Evolutionary conservation across 2,329 filamentous ascomycete genomes (phyloP), one percentile per base, ranked within the genome.

Genomic region (Colletotrichum lentis): DNA sequence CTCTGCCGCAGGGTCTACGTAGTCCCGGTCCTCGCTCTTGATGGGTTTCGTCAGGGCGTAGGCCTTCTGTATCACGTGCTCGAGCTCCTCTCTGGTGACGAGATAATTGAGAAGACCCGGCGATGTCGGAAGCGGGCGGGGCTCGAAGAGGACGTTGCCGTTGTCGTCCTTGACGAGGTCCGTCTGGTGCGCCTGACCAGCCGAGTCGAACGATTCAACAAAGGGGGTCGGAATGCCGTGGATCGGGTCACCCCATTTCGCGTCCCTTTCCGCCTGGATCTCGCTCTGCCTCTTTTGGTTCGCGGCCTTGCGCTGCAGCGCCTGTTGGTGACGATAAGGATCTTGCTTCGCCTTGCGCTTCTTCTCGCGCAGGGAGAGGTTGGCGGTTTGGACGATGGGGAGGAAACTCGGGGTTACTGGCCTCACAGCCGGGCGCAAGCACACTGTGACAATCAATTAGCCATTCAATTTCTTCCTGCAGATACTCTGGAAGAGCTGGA

Each of bases 201-300:
- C 89, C 11, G 85, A 87, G 75, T 93, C 90, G 73, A 97, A 89
- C 3, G 93, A 94, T 80, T 93, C 86, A 74, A 97, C 82, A 76
- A 97, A 97, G 37, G 94, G 87, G 18, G 96, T 97, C 44, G 86
- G 80, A 68, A 90, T 84, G 75, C 95, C 96, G 73, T 90, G 86
- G 71, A 99, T 84, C 1, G 94, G 92, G 78, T 96, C 88, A 58
- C 95, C 95, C 72, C 90, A 84, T 53, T 84, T 84, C 54, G 84
- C 84, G 67, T 87, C 83, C 67, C 92, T 88, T 76, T 89, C 83
- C 71, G 87, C 81, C 69, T 88, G 79, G 63, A 98, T 85, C 70
- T 89, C 88, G 70, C 87, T 84, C 74, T 91, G 93, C 59, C 93
- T 89, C 75, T 91, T 87, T 53, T 95, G 78, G 76, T 97, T 97